Evolutionary conservation across 2,329 filamentous ascomycete genomes (phyloP), one percentile per base, ranked within the genome.

Genomic region (Epichloe baconii): DNA sequence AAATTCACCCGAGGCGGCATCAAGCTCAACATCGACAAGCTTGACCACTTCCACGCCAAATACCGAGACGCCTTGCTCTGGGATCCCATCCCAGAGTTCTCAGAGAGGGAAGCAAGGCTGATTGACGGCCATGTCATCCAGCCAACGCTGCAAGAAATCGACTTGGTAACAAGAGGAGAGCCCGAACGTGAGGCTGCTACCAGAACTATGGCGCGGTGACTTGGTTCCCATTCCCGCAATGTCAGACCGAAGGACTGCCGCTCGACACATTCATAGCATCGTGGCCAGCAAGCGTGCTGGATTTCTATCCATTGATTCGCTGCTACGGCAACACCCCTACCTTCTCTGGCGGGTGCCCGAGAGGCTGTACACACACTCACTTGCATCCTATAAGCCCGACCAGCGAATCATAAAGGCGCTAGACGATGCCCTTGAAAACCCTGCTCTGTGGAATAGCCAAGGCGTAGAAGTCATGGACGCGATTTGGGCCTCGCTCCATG

Each of bases 1-100:
- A 89, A 88, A 62, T 94, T 96, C 68, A 97, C 89, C 3, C 87
- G 85, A 59, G 91, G 91, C 10, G 90, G 96, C 64, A 88, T 90
- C 6, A 84, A 85, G 14, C 87, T 96, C 17, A 82, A 85, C 19
- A 78, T 83, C 48, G 80, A 82, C 47, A 98, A 97, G 63, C 76
- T 97, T 15, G 77, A 80, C 59, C 88, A 83, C 64, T 77, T 97
- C 47, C 88, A 96, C 61, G 80, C 78, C 58, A 76, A 79, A 45
- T 87, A 91, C 62, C 59, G 64, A 17, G 64, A 63, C 34, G 58
- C 64, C 5, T 61, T 70, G 26, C 58, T 70, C 41, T 56, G 57
- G 41, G 55, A 60, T 2, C 59, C 58, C 7, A 21, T 55, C 34
- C 21, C 58, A 3, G 55, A 56, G 6, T 58, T 61, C 4, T 61